Evolutionary conservation across 2,329 filamentous ascomycete genomes (phyloP).

Genomic region (Botrytis pseudocinerea): DNA sequence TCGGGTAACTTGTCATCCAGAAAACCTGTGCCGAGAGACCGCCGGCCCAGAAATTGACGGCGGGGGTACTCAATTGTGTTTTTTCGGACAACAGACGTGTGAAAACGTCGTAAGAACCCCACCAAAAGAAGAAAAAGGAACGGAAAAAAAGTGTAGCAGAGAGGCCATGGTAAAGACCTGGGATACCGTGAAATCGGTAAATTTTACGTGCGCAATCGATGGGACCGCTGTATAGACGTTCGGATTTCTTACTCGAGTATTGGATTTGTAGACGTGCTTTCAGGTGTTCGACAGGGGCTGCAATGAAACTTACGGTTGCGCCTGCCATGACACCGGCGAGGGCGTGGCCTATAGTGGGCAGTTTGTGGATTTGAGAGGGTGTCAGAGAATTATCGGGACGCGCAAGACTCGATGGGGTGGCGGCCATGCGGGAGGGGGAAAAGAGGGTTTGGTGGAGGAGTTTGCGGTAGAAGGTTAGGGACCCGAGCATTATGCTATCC

Average conservation of each 20-base stretch:
- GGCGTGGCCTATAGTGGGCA: constrained; percentile 80
- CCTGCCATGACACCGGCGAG: constrained; percentile 86
- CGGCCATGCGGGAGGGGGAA: constrained; percentile 48
- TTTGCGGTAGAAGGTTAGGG: constrained; percentile 84
- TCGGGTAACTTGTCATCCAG: constrained; percentile 90
- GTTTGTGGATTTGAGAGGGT: constrained; percentile 46
- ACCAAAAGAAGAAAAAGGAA: constrained; percentile 97
- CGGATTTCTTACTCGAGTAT: constrained; percentile 76
- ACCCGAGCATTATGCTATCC: constrained; percentile 89
- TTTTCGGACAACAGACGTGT: constrained; percentile 65
- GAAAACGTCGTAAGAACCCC: constrained; percentile 90
- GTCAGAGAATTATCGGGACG: constrained; percentile 27
- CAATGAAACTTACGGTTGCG: constrained; percentile 87
- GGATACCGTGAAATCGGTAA: constrained; percentile 68
- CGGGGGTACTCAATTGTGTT: constrained; percentile 72
- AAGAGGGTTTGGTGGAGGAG: constrained; percentile 81
- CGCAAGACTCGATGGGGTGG: constrained; percentile 32
- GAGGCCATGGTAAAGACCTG: constrained; percentile 83
- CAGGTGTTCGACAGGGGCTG: constrained; percentile 90
- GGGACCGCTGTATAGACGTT: constrained; percentile 81
- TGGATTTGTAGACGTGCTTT: constrained; percentile 94
- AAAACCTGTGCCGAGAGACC: constrained; percentile 91
- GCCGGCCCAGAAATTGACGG: constrained; percentile 96
- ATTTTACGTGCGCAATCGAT: constrained; percentile 79
- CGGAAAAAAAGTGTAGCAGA: constrained; percentile 84